These are phyloP conservation scores for Colletotrichum lupini DNA, from an alignment of 2,329 filamentous ascomycete genomes.

Conservation along the genomic window DNA sequence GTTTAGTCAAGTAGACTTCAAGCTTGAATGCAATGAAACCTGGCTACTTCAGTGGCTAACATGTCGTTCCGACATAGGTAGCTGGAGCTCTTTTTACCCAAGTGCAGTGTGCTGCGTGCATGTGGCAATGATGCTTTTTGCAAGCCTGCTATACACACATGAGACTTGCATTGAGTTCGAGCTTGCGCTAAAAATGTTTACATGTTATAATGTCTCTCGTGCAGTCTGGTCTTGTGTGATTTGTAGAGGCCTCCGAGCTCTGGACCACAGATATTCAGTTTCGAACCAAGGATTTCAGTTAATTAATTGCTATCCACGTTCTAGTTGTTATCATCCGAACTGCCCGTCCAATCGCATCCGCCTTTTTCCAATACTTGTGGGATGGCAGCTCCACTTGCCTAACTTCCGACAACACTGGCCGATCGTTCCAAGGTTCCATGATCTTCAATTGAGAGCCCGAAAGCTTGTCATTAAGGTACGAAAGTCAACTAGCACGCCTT, in stretches of 20 bases:
- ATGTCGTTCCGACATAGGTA: too few species aligned
- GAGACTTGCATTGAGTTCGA: not conserved
- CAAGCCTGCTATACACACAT: not conserved
- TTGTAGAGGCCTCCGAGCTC: not conserved
- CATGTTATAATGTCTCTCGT: not conserved
- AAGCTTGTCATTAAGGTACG: not conserved
- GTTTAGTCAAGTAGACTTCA: not conserved
- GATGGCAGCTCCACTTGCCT: not conserved
- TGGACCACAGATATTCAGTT: not conserved
- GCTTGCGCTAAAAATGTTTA: not conserved
- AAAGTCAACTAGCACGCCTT: not conserved
- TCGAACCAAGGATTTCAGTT: not conserved
- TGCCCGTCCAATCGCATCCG: not conserved
- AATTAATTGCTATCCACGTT: not conserved
- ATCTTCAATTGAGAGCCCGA: not conserved
- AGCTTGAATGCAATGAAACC: not conserved
- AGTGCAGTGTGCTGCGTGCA: too few species aligned
- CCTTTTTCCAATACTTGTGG: not conserved
- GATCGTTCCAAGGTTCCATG: not conserved
- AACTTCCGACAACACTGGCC: not conserved
- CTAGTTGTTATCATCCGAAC: not conserved
- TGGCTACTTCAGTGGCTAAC: too few species aligned
- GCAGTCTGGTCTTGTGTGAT: not conserved
- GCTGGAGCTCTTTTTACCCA: too few species aligned
- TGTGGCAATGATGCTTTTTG: not conserved